phyloP scores from a whole-genome alignment of 257 asterid genomes.

The Plantago elongata region DNA sequence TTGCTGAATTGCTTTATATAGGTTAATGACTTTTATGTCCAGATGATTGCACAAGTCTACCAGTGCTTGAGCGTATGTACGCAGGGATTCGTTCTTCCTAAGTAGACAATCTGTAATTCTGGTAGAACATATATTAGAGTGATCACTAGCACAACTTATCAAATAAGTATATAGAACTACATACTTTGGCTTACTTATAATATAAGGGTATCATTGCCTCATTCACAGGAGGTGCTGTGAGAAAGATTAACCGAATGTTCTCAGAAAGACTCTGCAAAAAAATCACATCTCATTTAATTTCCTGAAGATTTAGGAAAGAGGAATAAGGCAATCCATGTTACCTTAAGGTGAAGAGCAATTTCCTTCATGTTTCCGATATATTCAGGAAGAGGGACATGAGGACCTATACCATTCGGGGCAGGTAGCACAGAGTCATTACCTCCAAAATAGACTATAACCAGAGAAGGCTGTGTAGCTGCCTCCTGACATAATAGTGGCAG shows the following conservation, averaged over 20 bases:
- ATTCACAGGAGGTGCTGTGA: conserved; percentile 46
- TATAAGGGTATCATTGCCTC: conserved; percentile 26
- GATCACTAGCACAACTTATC: too few relatives aligned
- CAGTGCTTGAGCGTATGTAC: conserved; percentile 46
- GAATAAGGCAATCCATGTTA: neutral
- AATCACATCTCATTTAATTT: neutral
- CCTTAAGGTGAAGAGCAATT: conserved; percentile 31
- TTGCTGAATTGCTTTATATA: conserved; percentile 46
- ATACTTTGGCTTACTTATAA: too few relatives aligned
- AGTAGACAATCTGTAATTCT: too few relatives aligned
- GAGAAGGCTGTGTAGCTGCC: conserved; percentile 37
- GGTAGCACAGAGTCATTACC: conserved; percentile 44
- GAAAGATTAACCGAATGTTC: conserved; percentile 36
- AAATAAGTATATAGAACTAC: too few relatives aligned
- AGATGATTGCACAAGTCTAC: conserved; percentile 45
- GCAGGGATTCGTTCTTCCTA: conserved; percentile 39
- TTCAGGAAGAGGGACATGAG: conserved; percentile 51
- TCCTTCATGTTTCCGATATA: conserved; percentile 48
- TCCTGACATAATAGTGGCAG: conserved; percentile 19
- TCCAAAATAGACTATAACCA: conserved; percentile 46
- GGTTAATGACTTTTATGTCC: conserved; percentile 46
- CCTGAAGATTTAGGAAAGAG: too few relatives aligned
- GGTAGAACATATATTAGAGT: too few relatives aligned
- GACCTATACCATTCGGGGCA: conserved; percentile 37
- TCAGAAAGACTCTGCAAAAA: conserved; percentile 37